phyloP scores from a whole-genome alignment of 2,329 filamentous ascomycete genomes.

The Arthrobotrys megalospora region DNA sequence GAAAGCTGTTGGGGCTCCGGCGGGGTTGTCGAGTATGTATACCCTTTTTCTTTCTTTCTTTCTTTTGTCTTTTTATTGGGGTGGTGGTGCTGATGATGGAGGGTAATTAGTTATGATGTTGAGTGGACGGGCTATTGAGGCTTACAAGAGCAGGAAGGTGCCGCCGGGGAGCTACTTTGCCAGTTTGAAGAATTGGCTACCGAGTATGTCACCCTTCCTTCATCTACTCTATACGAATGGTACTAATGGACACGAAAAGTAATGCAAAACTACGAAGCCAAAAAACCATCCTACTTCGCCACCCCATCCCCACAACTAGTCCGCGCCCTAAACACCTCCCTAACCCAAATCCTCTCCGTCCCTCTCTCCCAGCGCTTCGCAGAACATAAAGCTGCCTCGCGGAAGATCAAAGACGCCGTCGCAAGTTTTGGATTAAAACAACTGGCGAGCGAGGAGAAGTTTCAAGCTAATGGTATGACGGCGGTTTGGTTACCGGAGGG shows the following conservation, averaged over 20 bases:
- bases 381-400: slow-evolving; percentile 82
- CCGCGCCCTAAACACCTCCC: slow-evolving; percentile 89
- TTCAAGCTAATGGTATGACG: slow-evolving; percentile 98
- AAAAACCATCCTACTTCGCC: slow-evolving; percentile 97
- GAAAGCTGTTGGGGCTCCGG: slow-evolving; percentile 96
- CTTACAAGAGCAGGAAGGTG: slow-evolving; percentile 83
- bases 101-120: slow-evolving; percentile 79
- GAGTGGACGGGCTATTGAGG: slow-evolving; percentile 86
- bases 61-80: not conserved
- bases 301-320: slow-evolving; percentile 95
- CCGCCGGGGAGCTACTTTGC: slow-evolving; percentile 92
- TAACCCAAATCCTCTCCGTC: slow-evolving; percentile 86
- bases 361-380: slow-evolving; percentile 87
- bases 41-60: not conserved
- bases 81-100: slow-evolving; percentile 8
- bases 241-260: slow-evolving; percentile 69
- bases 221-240: not conserved
- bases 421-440: slow-evolving; percentile 87
- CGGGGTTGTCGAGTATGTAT: slow-evolving; percentile 80
- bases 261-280: slow-evolving; percentile 99
- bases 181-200: slow-evolving; percentile 96
- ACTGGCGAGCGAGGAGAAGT: slow-evolving; percentile 84
- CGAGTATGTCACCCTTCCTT: slow-evolving; percentile 73
- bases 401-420: slow-evolving; percentile 88
- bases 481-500: slow-evolving; percentile 94